phyloP scores from a whole-genome alignment of 164 flowering plant species.

The Annona cherimola region DNA sequence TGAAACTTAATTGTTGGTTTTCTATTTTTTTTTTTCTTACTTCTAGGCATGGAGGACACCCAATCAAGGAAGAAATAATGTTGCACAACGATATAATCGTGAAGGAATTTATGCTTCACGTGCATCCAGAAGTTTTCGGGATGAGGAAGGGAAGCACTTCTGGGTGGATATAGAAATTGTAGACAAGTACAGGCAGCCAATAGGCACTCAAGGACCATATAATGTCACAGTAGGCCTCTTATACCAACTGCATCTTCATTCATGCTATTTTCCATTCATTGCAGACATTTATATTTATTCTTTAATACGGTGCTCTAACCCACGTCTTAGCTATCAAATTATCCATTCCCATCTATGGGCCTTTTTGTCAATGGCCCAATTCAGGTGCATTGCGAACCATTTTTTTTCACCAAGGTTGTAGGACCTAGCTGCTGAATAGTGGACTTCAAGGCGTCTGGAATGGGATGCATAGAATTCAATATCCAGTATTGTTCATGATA shows the following conservation, averaged over 20 bases:
- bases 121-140: slow-evolving; percentile 87
- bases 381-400: no score
- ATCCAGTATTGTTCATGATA: no score
- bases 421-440: no score
- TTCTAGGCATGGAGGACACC: slow-evolving; percentile 85
- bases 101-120: slow-evolving; percentile 70
- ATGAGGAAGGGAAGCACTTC: slow-evolving; percentile 93
- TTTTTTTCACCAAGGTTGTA: no score
- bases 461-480: no score
- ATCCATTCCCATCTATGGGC: no score
- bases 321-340: no score
- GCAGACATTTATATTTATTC: no score
- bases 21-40: background rate
- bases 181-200: slow-evolving; percentile 70
- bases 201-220: slow-evolving; percentile 87
- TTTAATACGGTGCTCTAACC: no score
- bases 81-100: slow-evolving; percentile 57
- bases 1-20: background rate
- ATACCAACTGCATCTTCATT: background rate
- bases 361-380: no score
- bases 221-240: slow-evolving; percentile 76
- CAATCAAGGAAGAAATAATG: slow-evolving; percentile 84
- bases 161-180: slow-evolving; percentile 96
- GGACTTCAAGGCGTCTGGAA: no score
- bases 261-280: background rate